Percentiles rank a stretch among this genome's conserved stretches.
Evolutionary conservation across 2,329 filamentous ascomycete species (phyloP).

Genomic region (Talaromyces piceae): DNA sequence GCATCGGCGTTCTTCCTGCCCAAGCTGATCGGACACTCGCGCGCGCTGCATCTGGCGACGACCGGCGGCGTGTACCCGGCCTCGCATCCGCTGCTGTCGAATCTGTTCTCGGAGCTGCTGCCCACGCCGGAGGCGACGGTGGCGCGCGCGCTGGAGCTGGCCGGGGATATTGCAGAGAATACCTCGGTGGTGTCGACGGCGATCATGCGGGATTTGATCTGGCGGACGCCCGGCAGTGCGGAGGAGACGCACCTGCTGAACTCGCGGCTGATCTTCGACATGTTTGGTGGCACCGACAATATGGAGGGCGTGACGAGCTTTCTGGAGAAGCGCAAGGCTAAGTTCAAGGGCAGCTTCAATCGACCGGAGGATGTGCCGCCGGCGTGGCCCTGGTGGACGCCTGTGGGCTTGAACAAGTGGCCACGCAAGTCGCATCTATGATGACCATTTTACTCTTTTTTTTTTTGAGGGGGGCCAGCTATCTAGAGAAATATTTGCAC

Average conservation of each 20-base stretch:
- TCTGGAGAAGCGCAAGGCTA: conserved; percentile 54
- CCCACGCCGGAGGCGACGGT: conserved; percentile 54
- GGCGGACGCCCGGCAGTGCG: conserved; percentile 44
- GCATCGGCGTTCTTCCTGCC: conserved; percentile 66
- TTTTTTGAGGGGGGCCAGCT: too few relatives aligned
- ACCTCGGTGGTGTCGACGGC: conserved; percentile 57
- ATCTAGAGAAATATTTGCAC: too few relatives aligned
- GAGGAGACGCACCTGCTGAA: conserved; percentile 67
- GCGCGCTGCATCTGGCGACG: conserved; percentile 36
- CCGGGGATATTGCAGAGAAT: conserved; percentile 59
- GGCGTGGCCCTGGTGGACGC: conserved; percentile 8
- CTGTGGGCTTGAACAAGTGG: conserved; percentile 1
- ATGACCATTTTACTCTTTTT: too few relatives aligned
- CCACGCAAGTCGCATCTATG: conserved; percentile 3
- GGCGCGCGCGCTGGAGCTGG: conserved; percentile 57
- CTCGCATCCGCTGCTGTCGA: conserved; percentile 44
- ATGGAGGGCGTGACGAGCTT: conserved; percentile 58
- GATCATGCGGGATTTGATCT: conserved; percentile 67
- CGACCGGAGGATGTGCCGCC: conserved; percentile 7
- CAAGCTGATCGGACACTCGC: conserved; percentile 51
- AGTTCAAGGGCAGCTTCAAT: conserved; percentile 45
- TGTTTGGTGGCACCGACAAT: conserved; percentile 46
- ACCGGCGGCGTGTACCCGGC: conserved; percentile 57
- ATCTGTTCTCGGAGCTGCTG: conserved; percentile 60
- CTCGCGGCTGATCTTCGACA: conserved; percentile 32